Base-by-base conservation (phyloP, 2,329 filamentous ascomycete species). In the Xylariaceae sp. region DNA sequence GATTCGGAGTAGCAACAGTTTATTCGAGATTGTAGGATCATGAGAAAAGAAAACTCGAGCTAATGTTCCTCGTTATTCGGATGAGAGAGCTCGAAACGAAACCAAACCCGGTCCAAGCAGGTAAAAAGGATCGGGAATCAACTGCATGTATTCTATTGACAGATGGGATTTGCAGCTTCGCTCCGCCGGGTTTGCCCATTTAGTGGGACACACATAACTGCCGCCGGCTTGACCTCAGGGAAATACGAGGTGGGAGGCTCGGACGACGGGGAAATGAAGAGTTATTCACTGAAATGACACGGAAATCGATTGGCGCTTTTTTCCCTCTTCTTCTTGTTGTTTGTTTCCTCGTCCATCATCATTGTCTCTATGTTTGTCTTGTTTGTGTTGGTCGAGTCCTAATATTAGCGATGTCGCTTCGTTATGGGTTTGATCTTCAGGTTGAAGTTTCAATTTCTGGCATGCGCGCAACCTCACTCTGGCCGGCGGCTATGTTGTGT, bases 1-100 rank as follows among this genome's bases (percentile, higher is more conserved):
- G 61, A 60, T 55, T 65, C 51, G 51, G 56, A 55, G 37, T 61
- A 54, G 30, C 30, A 19, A 19, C n/a, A 11, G n/a, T 9, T 32
- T 30, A 39, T 12, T 30, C 19, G 31, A 29, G 44, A 48, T 39
- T 41, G 41, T 9, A 37, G 34, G 7, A 32, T 42, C 11, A 26
- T 7, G 31, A 44, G 12, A 26, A 35, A 35, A 35, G 9, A 40
- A 40, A 4, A 27, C 19, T 32, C 29, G 6, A 30, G 11, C 43
- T 45, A 30, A 29, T 45, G 30, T 31, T 27, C 29, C 19, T 32
- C 29, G 30, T 45, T 30, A 31, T 29, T 3, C 27, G 27, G 27
- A 31, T 30, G 41, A 2, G 27, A 6, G 27, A 32, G 27, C n/a
- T 30, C 9, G n/a, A 32, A 27, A 19, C 19, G 19, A 19, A 19